Evolutionary conservation across 495 filamentous ascomycete genomes (phyloP), one percentile per base, ranked within the genome.

Genomic region (Rhypophila decipiens): DNA sequence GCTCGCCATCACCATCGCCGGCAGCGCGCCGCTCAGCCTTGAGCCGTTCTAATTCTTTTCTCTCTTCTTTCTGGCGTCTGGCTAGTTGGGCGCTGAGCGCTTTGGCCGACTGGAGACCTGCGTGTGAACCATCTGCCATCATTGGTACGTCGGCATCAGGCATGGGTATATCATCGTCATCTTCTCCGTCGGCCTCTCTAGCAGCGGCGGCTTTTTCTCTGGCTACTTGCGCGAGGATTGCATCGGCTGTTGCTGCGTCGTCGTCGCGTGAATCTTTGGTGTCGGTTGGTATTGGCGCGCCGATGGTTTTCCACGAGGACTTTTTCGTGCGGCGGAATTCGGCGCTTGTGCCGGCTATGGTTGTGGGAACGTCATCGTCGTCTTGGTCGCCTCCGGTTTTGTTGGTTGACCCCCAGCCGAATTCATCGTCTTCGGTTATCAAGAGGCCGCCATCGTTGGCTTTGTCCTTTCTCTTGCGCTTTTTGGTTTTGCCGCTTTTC

Each of bases 401-500:
- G 35, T 59, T 54, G 18, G 64, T 53, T 24, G 66, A 71, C 36
- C 75, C 70, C 79, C 90, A 90, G 55, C 83, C 84, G 15, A 63
- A 53, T 33, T 83, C 79, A 70, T 97, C 91, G 71, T 96, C 90
- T 69, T 96, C 90, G 55, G 85, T 85, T 55, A 97, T 96, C 47
- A 88, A 82, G 17, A 97, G 83, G 48, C 89, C 88, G 39, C 13
- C 17, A 36, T 44, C 22, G 22, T 68, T 61, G n/a, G 68, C 66
- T 50, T 71, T 65, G 54, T 77, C 65, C 73, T 95, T 95, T 69
- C 88, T 90, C 59, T 83, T 85, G 59, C 90, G 89, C 61, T 85
- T 4, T 2, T n/a, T 47, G 15, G 23, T 27, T 0, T 42, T 42
- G 13, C 51, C 84, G 15, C 55, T 83, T 21, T 84, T 72, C 39